Evolutionary conservation across 1,139 yeast species (phyloP), one percentile per base, ranked within the genome.

Genomic region (Nakaseomyces delphensis): DNA sequence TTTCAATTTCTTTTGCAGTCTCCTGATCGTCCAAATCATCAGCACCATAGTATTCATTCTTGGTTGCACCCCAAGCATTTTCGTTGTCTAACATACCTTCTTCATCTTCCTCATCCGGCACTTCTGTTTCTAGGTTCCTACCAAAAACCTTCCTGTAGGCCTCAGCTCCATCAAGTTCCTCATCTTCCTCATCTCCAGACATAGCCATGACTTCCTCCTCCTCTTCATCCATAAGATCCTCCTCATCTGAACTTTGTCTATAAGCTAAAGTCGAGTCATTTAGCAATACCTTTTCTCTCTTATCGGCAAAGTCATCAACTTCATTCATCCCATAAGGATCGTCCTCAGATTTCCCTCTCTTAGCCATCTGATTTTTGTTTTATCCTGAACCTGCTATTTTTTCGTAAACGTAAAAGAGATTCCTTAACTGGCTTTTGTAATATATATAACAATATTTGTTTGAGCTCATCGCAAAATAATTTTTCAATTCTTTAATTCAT

Each of bases 31-130:
- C 89, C 1, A 68, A 63, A 27, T 74, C 80, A 55, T 80, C 89
- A 28, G 93, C 96, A 44, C 94, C 95, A 53, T 77, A 91, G 62
- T 86, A 89, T 53, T 83, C 80, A 50, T 75, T 73, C 48, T 73
- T 71, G 23, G 77, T 73, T 3, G 75, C 68, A 39, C 98, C 97
- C 97, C 98, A 89, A 6, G 83, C 83, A 45, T 70, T 70, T 25
- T 71, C 80, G 29, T 72, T 78, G 3, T 71, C 80, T 8, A 71
- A 75, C 32, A 68, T 79, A 1, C 64, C 75, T 1, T 63, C 74
- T 2, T 65, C 74, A 3, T 63, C 68, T 3, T 56, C 66, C 7
- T 56, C 62, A n/a, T 55, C 66, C 0, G 57, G 65, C 5, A 59
- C 66, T 16, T 60, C 70, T 1, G 59, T 66, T 13, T 63, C 68